Evolutionary conservation across 768 basidiomycete species (phyloP).

Genomic region (Rhodotorula toruloides): DNA sequence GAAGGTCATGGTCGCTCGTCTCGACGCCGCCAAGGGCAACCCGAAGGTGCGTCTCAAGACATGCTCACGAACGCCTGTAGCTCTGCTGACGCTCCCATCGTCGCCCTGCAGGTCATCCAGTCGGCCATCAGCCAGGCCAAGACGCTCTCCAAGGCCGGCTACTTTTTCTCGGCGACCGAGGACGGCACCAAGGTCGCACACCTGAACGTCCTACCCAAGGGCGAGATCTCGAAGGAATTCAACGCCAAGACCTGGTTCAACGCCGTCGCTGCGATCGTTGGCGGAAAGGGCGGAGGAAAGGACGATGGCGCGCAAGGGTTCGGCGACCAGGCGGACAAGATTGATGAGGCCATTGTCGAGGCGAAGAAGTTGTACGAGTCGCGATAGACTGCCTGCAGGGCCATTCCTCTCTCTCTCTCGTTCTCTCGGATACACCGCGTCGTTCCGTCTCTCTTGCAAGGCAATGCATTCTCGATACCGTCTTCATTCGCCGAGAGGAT

Average conservation of each 20-base stretch:
- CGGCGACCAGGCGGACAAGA: slow-evolving; percentile 60
- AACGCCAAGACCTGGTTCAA: slow-evolving; percentile 86
- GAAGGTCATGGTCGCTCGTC: slow-evolving; percentile 61
- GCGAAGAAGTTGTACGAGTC: slow-evolving; percentile 18
- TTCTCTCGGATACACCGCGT: too few relatives aligned
- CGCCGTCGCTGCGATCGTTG: slow-evolving; percentile 68
- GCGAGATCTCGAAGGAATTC: slow-evolving; percentile 55
- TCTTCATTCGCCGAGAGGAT: too few relatives aligned
- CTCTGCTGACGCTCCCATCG: neutral
- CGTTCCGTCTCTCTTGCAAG: too few relatives aligned
- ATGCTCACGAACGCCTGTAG: neutral
- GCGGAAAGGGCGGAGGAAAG: slow-evolving; percentile 97
- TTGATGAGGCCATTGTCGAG: slow-evolving; percentile 57
- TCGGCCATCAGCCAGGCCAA: slow-evolving; percentile 69
- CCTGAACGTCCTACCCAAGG: slow-evolving; percentile 73
- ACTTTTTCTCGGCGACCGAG: slow-evolving; percentile 77
- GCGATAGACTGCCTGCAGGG: neutral
- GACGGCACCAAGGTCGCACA: slow-evolving; percentile 80
- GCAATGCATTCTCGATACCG: too few relatives aligned
- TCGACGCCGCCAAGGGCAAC: slow-evolving; percentile 71
- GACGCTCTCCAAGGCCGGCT: slow-evolving; percentile 74
- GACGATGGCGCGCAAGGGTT: slow-evolving; percentile 87
- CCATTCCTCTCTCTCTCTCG: too few relatives aligned
- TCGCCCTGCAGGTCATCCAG: slow-evolving; percentile 57
- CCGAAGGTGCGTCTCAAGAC: slow-evolving; percentile 58